These are phyloP conservation scores for Schizophyllum amplum DNA, from an alignment of 1,284 basidiomycete genomes.

Conservation along the genomic window DNA sequence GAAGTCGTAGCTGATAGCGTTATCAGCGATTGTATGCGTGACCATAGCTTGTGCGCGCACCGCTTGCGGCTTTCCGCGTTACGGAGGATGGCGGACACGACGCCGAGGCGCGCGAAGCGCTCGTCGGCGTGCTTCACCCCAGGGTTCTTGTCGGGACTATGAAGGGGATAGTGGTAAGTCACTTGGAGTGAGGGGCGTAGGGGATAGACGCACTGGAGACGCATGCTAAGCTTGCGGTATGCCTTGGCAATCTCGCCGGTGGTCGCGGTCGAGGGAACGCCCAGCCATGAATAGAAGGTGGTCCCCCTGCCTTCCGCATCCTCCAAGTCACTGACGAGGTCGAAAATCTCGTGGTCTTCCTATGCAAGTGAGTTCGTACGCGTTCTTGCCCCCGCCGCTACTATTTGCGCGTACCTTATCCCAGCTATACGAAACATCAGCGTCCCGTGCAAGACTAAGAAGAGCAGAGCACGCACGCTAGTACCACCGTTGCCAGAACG, in stretches of 20 bases:
- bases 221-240: conserved; percentile 83
- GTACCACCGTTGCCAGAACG: conserved; percentile 31
- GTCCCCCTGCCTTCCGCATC: conserved; percentile 81
- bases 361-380: conserved; percentile 22
- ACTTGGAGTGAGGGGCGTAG: conserved; percentile 1
- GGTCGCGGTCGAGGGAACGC: conserved; percentile 62
- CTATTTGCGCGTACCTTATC: conserved; percentile 43
- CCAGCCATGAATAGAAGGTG: conserved; percentile 85
- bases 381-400: neutral
- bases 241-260: conserved; percentile 76
- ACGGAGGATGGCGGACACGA: conserved; percentile 78
- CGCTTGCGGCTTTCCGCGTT: conserved; percentile 70
- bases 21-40: neutral
- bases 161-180: conserved; percentile 8
- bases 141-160: conserved; percentile 89
- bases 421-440: conserved; percentile 39
- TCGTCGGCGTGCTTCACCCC: conserved; percentile 75
- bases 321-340: conserved; percentile 83
- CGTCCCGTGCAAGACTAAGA: conserved; percentile 6
- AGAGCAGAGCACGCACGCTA: conserved; percentile 36
- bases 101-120: conserved; percentile 80
- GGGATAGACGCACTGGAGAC: conserved; percentile 57
- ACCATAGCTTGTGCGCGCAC: conserved; percentile 25
- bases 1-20: conserved; percentile 64
- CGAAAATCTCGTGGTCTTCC: conserved; percentile 95